These are phyloP conservation scores for Colletotrichum sp. DNA, from an alignment of 2,329 filamentous ascomycete species.

Conservation along the genomic window DNA sequence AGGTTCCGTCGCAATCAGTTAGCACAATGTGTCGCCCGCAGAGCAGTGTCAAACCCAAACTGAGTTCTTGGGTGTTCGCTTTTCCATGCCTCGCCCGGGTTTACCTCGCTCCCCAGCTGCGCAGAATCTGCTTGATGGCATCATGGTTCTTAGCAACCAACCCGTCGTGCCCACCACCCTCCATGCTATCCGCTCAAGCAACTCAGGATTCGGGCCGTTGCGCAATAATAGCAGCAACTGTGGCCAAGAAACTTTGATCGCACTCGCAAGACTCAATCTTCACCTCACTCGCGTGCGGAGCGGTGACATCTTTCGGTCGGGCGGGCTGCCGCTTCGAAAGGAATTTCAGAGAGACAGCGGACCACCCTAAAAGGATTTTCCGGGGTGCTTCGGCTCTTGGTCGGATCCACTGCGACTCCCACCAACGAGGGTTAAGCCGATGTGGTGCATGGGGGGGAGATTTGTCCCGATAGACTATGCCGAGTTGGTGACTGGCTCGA, in stretches of 20 bases:
- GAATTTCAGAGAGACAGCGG: neutral
- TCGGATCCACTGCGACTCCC: neutral
- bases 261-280: neutral
- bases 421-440: neutral
- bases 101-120: neutral
- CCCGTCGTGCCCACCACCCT: neutral
- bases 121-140: neutral
- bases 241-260: neutral
- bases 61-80: neutral
- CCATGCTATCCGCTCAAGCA: neutral
- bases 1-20: neutral
- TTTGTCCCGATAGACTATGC: constrained; percentile 13
- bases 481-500: neutral
- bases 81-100: neutral
- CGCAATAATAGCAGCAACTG: neutral
- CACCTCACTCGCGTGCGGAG: neutral
- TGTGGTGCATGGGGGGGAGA: constrained; percentile 4
- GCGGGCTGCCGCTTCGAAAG: neutral
- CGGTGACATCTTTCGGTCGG: neutral
- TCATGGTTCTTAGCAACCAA: neutral
- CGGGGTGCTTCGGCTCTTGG: constrained; percentile 11
- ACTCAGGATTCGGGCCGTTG: neutral
- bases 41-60: neutral
- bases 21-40: neutral
- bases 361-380: neutral